Evolutionary conservation across 2,329 filamentous ascomycete genomes (phyloP).

Genomic region (Alternaria rosae): DNA sequence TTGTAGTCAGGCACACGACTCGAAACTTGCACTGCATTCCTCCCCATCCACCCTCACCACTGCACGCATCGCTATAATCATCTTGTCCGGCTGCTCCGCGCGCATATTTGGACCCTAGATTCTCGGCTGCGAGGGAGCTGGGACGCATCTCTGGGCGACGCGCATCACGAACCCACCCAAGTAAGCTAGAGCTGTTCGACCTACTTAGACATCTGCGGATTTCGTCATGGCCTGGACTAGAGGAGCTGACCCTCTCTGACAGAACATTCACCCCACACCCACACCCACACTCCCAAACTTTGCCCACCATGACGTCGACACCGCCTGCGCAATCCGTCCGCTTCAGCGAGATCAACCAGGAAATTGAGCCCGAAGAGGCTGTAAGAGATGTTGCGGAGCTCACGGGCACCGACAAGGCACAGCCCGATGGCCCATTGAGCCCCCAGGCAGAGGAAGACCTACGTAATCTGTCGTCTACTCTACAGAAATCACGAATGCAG

Average conservation of each 20-base stretch:
- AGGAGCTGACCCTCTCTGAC: conserved; percentile 17
- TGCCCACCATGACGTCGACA: conserved; percentile 37
- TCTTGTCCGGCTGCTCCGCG: conserved; percentile 16
- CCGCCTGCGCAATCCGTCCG: conserved; percentile 44
- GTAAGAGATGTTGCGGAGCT: conserved; percentile 44
- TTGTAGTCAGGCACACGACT: conserved; percentile 19
- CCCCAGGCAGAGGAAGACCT: conserved; percentile 68
- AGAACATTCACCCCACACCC: conserved; percentile 9
- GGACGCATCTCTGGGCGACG: conserved; percentile 17
- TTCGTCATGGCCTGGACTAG: conserved; percentile 29
- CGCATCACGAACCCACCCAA: conserved; percentile 16
- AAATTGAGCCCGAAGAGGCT: conserved; percentile 47
- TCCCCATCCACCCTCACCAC: conserved; percentile 9
- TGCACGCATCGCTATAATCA: not conserved
- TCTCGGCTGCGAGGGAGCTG: conserved; percentile 9
- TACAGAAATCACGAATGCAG: conserved; percentile 79
- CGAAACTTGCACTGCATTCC: conserved; percentile 6
- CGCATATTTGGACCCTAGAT: conserved; percentile 13
- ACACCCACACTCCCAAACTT: not conserved
- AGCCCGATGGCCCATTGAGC: conserved; percentile 42
- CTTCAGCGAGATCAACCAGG: conserved; percentile 51
- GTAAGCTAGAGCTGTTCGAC: conserved; percentile 30
- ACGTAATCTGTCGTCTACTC: conserved; percentile 72
- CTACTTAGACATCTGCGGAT: conserved; percentile 27
- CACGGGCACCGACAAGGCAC: conserved; percentile 27